Base-by-base conservation (phyloP, 2,329 filamentous ascomycete species). In the Byssoonygena ceratinophila region DNA sequence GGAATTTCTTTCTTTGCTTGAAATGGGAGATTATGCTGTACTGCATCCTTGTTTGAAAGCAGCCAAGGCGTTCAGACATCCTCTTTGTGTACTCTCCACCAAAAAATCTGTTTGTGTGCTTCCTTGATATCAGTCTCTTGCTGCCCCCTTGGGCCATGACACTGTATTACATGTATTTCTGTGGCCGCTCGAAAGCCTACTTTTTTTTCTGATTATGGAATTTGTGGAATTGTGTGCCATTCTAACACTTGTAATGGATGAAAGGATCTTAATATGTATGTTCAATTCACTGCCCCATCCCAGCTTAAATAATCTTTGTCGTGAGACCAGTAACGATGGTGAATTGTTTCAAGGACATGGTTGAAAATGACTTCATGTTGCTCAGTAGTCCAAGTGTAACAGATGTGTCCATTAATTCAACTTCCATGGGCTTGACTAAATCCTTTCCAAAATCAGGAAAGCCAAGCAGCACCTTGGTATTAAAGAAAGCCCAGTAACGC, bases 401-500 rank as follows among this genome's bases (percentile, higher is more conserved):
- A n/a, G n/a, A n/a, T n/a, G n/a, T n/a, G n/a, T n/a, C n/a, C n/a
- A n/a, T n/a, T n/a, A n/a, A 34, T 34, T n/a, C n/a, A 34, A 7
- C 12, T 34, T 4, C 32, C 32, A 34, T 34, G n/a, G n/a, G n/a
- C 32, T 14, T 34, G 12, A 34, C 4, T 34, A 37, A 4, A 18
- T 9, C 34, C 34, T 37, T 37, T 34, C n/a, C 18, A 37, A 37
- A 3, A 23, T 2, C 8, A 40, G 23, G 12, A 40, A 12, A 22
- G n/a, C 20, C 11, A 16, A 14, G 29, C 40, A 12, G 14, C 6
- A 27, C 27, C 20, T 29, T 39, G 25, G 20, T 51, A 27, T 49
- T 45, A 20, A 39, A 40, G 27, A 44, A 46, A 44, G 14, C 14
- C 25, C 37, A 44, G 20, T 40, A 70, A 70, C 69, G 66, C 69